phyloP scores from a whole-genome alignment of 371 early-diverging fungal species.

The Apophysomyces trapeziformis region DNA sequence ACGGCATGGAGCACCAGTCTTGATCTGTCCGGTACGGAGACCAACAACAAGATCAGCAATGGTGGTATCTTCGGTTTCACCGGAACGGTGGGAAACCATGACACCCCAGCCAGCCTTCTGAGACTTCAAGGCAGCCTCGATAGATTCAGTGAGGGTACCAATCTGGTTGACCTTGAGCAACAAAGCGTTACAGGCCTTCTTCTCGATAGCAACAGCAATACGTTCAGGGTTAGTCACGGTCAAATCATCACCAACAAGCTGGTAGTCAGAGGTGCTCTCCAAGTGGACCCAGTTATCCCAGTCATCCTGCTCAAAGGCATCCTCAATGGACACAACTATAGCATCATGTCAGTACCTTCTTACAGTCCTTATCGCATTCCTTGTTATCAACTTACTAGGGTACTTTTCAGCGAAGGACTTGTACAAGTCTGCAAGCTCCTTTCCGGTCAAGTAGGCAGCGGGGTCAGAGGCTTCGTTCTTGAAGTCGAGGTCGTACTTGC shows the following conservation, averaged over 20 bases:
- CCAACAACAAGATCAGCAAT: constrained; percentile 99
- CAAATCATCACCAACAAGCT: constrained; percentile 99
- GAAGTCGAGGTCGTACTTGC: constrained; percentile 97
- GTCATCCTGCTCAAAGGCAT: constrained; percentile 99
- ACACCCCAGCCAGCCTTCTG: constrained; percentile 94
- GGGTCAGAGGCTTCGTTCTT: constrained; percentile 90
- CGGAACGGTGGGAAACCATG: constrained; percentile 99
- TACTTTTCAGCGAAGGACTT: constrained; percentile 83
- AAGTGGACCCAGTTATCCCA: constrained; percentile 92
- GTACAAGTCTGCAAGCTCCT: constrained; percentile 88
- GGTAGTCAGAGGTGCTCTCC: constrained; percentile 67
- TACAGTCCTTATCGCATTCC: constrained; percentile 2
- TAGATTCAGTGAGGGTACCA: constrained; percentile 96
- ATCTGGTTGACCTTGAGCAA: constrained; percentile 99
- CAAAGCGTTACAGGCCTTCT: constrained; percentile 95
- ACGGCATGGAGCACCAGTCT: constrained; percentile 99
- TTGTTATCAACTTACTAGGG: constrained; percentile 63
- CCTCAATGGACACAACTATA: constrained; percentile 93
- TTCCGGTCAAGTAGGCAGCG: constrained; percentile 73
- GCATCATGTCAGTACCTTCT: neutral
- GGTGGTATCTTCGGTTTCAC: constrained; percentile 99
- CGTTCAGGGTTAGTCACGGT: constrained; percentile 98
- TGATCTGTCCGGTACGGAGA: constrained; percentile 97
- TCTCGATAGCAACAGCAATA: constrained; percentile 88
- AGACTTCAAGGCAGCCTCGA: constrained; percentile 76